Percentiles rank a stretch among this genome's conserved stretches.
These are phyloP conservation scores for Erythrophleum ivorense DNA, from an alignment of 331 rosid genomes.

Conservation along the genomic window DNA sequence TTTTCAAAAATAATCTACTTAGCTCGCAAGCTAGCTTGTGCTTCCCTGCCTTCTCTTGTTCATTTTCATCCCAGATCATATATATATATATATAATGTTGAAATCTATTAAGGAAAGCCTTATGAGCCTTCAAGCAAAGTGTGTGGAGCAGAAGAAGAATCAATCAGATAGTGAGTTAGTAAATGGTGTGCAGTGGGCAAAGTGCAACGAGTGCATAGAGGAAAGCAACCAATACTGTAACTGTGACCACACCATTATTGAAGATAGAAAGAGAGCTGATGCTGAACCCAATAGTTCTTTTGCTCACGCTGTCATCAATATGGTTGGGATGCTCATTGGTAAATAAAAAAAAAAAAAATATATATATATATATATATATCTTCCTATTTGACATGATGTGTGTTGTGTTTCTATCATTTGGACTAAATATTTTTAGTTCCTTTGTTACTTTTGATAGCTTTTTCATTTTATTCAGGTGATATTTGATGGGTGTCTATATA, in stretches of 20 bases:
- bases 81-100: constrained; percentile 33
- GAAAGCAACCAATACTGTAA: constrained; percentile 41
- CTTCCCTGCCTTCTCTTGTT: neutral
- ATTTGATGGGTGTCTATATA: no score
- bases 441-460: no score
- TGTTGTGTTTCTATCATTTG: no score
- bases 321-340: constrained; percentile 92
- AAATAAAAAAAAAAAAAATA: no score
- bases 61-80: neutral
- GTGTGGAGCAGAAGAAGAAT: constrained; percentile 28
- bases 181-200: neutral
- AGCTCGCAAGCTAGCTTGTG: no score
- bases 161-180: neutral
- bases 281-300: constrained; percentile 58
- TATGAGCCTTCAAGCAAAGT: constrained; percentile 11
- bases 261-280: constrained; percentile 7
- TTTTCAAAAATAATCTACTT: neutral
- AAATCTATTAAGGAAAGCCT: constrained; percentile 20
- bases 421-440: no score
- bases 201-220: constrained; percentile 58
- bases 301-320: constrained; percentile 68
- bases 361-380: no score
- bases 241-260: constrained; percentile 32
- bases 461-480: no score
- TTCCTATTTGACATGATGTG: no score